Conservation (phyloP, 1,139 yeast genomes). For the Tardiomyces digboiensis region DNA sequence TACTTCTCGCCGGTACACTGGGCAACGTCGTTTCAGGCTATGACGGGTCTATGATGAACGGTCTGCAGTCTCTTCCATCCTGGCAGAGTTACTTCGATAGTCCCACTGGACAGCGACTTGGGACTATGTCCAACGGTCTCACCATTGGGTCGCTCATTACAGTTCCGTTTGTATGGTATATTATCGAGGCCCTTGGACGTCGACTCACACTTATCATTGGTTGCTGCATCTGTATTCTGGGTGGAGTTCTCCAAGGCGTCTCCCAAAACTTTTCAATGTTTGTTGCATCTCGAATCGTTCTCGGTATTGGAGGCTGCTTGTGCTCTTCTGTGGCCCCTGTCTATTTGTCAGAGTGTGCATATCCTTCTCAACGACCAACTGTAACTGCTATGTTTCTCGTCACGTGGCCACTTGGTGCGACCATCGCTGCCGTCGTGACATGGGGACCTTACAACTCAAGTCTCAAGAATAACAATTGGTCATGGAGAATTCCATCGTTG, state of each 20-base stretch:
- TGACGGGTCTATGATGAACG: conserved; percentile 44
- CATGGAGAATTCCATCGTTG: background rate
- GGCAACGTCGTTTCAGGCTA: conserved; percentile 42
- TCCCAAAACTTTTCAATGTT: conserved; percentile 68
- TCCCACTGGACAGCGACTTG: conserved; percentile 36
- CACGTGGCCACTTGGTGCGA: conserved; percentile 39
- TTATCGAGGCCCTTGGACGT: conserved; percentile 39
- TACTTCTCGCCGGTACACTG: conserved; percentile 24
- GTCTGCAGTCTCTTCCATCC: conserved; percentile 34
- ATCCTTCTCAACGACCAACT: conserved; percentile 50
- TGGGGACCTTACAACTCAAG: conserved; percentile 27
- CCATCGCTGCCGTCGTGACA: conserved; percentile 40
- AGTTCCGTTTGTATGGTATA: conserved; percentile 22
- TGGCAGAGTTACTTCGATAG: conserved; percentile 30
- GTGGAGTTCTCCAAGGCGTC: conserved; percentile 1
- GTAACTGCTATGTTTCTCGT: conserved; percentile 42
- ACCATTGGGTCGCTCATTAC: conserved; percentile 35
- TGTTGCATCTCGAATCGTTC: conserved; percentile 50
- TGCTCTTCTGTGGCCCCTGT: conserved; percentile 67
- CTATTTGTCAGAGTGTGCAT: conserved; percentile 65
- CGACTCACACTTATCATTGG: conserved; percentile 26
- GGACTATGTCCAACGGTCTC: conserved; percentile 42
- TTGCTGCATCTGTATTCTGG: conserved; percentile 27
- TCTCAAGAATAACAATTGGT: background rate
- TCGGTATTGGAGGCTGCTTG: conserved; percentile 63